Percentiles rank a stretch among this genome's conserved stretches.
phyloP scores from a whole-genome alignment of 495 filamentous ascomycete species.

The Neurospora sp. region DNA sequence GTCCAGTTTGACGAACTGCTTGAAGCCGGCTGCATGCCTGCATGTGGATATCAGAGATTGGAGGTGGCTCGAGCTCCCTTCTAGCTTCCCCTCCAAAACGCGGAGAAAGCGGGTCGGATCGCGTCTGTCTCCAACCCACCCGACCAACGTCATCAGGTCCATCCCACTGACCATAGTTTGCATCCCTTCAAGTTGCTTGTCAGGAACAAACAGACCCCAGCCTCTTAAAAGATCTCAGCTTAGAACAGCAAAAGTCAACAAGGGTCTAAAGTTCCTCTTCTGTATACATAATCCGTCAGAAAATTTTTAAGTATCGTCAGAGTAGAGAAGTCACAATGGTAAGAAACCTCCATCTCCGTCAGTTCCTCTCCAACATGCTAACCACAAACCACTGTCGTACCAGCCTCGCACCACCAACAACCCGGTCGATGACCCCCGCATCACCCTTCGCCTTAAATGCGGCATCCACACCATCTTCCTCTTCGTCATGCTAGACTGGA shows the following conservation, averaged over 20 bases:
- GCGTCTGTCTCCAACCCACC: neutral
- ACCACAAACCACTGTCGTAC: neutral
- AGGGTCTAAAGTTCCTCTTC: neutral
- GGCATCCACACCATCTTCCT: slow-evolving; percentile 70
- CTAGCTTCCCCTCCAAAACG: neutral
- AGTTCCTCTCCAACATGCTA: neutral
- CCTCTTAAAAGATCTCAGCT: neutral
- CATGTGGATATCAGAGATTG: neutral
- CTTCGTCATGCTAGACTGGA: slow-evolving; percentile 49
- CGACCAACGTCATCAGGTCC: neutral
- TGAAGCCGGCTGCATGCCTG: slow-evolving; percentile 21
- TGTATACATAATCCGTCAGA: neutral
- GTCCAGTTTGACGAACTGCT: slow-evolving; percentile 2
- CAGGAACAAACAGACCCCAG: neutral
- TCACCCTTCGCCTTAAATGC: slow-evolving; percentile 70
- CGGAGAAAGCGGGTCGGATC: neutral
- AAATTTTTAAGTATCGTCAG: neutral
- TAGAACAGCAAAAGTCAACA: neutral
- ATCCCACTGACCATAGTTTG: too few species aligned
- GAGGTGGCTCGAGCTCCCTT: slow-evolving; percentile 16
- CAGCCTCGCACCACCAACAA: slow-evolving; percentile 5
- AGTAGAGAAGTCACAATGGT: neutral
- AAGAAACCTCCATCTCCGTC: neutral
- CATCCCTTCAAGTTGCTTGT: neutral
- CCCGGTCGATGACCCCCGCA: slow-evolving; percentile 28